Evolutionary conservation across 2,329 filamentous ascomycete species (phyloP).

Genomic region (Colletotrichum agaves): DNA sequence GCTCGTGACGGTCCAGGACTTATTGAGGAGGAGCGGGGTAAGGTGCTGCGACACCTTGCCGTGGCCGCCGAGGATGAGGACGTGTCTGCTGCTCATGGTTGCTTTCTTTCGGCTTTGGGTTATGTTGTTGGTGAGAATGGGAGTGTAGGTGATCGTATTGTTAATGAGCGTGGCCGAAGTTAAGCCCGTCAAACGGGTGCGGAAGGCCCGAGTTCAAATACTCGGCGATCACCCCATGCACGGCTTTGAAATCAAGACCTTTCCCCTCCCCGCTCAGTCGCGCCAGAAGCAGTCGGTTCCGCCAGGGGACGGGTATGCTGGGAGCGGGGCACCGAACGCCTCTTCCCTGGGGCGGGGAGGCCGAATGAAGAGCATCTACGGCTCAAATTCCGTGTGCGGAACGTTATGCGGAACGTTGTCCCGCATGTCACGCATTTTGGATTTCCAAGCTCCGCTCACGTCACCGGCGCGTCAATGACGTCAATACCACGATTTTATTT

Average conservation of each 20-base stretch:
- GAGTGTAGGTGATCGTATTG: not conserved
- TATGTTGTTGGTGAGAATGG: not conserved
- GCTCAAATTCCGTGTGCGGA: not conserved
- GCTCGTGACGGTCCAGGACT: constrained; percentile 81
- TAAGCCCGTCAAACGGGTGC: not conserved
- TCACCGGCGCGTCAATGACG: constrained; percentile 33
- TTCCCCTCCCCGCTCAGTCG: not conserved
- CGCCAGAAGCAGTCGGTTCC: not conserved
- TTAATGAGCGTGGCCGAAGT: too few species aligned
- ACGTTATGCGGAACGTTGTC: not conserved
- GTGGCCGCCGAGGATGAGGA: constrained; percentile 83
- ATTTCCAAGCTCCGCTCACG: constrained; percentile 12
- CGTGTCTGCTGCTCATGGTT: constrained; percentile 55
- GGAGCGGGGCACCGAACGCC: not conserved
- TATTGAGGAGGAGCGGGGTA: constrained; percentile 79
- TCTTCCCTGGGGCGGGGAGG: not conserved
- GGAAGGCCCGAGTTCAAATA: not conserved
- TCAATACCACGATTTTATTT: constrained; percentile 19
- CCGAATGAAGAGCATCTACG: not conserved
- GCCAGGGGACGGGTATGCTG: not conserved
- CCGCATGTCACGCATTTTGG: not conserved
- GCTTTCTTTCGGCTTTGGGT: not conserved
- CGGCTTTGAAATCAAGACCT: constrained; percentile 16
- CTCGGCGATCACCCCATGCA: constrained; percentile 11
- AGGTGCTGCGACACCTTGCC: constrained; percentile 81